Conservation (phyloP, 208 protist species). For the Porcisia hertigi region DNA sequence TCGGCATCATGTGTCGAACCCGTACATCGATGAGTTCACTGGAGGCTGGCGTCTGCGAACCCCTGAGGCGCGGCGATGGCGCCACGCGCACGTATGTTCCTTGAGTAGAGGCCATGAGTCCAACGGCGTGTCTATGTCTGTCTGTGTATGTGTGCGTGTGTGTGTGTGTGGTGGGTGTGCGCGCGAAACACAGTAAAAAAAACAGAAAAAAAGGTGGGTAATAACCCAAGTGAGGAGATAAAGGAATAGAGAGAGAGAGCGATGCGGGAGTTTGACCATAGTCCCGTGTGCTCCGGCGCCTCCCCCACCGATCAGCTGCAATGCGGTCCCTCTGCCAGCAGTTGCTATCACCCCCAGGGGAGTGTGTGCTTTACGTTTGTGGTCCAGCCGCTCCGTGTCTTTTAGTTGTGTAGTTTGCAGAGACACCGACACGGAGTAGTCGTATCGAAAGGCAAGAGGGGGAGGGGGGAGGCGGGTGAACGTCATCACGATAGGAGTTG, state of each 20-base stretch:
- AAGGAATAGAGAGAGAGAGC: not conserved
- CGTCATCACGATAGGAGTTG: too few species aligned
- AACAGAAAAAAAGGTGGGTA: not conserved
- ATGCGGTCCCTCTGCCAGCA: not conserved
- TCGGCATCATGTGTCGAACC: slow-evolving; percentile 47
- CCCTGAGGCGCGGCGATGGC: slow-evolving; percentile 28
- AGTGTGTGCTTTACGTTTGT: too few species aligned
- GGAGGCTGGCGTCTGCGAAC: slow-evolving; percentile 26
- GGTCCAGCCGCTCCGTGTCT: too few species aligned
- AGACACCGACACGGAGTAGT: not conserved
- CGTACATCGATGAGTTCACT: slow-evolving; percentile 46
- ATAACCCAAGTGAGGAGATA: not conserved
- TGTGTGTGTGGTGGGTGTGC: not conserved
- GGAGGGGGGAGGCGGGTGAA: not conserved
- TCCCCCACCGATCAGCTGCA: not conserved
- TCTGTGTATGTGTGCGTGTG: not conserved
- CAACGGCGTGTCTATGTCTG: not conserved
- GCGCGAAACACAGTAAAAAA: not conserved
- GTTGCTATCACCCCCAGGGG: too few species aligned
- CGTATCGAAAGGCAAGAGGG: not conserved
- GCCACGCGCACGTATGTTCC: slow-evolving; percentile 30
- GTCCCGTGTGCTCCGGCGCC: too few species aligned
- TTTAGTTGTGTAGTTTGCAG: not conserved
- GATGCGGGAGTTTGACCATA: too few species aligned
- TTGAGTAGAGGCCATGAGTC: not conserved